Percentiles rank a stretch among this genome's conserved stretches.
Conservation (phyloP, 768 basidiomycete species). For the Tylopilus vinaceipallidus region DNA sequence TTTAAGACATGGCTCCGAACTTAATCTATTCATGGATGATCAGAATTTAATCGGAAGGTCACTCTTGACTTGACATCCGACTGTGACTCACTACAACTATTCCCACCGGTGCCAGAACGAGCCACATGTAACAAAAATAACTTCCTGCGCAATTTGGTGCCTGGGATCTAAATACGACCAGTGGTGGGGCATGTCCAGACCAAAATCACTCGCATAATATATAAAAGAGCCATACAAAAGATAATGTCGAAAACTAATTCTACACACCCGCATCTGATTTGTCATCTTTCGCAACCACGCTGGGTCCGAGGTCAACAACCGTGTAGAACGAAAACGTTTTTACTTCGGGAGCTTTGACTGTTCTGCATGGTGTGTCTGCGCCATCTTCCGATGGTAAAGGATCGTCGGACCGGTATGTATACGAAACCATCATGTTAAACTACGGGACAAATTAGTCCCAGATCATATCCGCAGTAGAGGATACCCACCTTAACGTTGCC, state of each 20-base stretch:
- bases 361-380: slow-evolving; percentile 43
- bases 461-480: not conserved
- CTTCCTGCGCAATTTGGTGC: too few species aligned
- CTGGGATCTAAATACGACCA: too few species aligned
- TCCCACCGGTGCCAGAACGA: too few species aligned
- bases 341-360: slow-evolving; percentile 60
- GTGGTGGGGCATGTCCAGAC: too few species aligned
- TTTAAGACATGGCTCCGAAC: not conserved
- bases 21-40: too few species aligned
- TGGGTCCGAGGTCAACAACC: slow-evolving; percentile 73
- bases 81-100: too few species aligned
- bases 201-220: too few species aligned
- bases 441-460: slow-evolving; percentile 32
- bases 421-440: slow-evolving; percentile 94
- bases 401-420: slow-evolving; percentile 93
- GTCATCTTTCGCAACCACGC: slow-evolving; percentile 63
- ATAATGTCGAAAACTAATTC: not conserved
- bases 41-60: too few species aligned
- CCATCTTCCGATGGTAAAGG: slow-evolving; percentile 63
- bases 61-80: too few species aligned
- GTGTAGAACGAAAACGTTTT: slow-evolving; percentile 92
- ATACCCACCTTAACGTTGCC: slow-evolving; percentile 74
- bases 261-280: slow-evolving; percentile 23
- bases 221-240: too few species aligned
- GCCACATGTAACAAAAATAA: too few species aligned